These are phyloP conservation scores for Phialemoniopsis sp. DNA, from an alignment of 2,329 filamentous ascomycete genomes.

Conservation along the genomic window DNA sequence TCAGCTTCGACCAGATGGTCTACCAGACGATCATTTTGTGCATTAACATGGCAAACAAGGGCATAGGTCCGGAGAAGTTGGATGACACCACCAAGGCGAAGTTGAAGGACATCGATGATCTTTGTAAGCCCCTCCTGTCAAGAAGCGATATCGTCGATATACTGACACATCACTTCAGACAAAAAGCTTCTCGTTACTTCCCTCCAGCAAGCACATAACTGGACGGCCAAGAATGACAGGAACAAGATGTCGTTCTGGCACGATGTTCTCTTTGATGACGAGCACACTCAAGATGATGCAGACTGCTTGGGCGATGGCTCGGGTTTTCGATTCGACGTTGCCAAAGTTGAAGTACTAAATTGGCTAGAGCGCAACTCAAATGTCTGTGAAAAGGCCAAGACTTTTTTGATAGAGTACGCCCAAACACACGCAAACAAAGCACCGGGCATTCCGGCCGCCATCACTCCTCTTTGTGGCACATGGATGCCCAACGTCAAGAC, in stretches of 20 bases:
- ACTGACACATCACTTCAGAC: conserved; percentile 32
- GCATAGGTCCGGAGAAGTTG: conserved; percentile 59
- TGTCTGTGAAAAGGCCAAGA: conserved; percentile 52
- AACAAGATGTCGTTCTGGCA: conserved; percentile 70
- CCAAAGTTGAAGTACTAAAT: conserved; percentile 57
- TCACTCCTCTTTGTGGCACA: conserved; percentile 50
- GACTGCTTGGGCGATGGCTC: conserved; percentile 48
- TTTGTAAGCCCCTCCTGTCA: conserved; percentile 41
- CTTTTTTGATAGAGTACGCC: conserved; percentile 51
- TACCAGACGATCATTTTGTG: conserved; percentile 63
- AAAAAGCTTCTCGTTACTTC: conserved; percentile 64
- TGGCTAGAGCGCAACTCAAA: conserved; percentile 59
- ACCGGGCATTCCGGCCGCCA: conserved; percentile 44
- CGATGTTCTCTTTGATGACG: conserved; percentile 59
- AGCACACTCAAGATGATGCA: conserved; percentile 42
- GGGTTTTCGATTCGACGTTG: conserved; percentile 50
- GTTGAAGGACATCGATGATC: conserved; percentile 59
- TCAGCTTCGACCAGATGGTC: conserved; percentile 62
- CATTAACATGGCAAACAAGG: conserved; percentile 64
- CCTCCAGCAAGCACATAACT: conserved; percentile 64
- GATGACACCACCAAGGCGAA: conserved; percentile 54
- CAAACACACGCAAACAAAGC: conserved; percentile 42
- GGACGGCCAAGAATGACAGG: conserved; percentile 64
- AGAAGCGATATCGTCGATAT: neutral
- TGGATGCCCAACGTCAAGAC: conserved; percentile 40